phyloP scores from a whole-genome alignment of 306 rosid genomes.

The Sicyos baderoa region DNA sequence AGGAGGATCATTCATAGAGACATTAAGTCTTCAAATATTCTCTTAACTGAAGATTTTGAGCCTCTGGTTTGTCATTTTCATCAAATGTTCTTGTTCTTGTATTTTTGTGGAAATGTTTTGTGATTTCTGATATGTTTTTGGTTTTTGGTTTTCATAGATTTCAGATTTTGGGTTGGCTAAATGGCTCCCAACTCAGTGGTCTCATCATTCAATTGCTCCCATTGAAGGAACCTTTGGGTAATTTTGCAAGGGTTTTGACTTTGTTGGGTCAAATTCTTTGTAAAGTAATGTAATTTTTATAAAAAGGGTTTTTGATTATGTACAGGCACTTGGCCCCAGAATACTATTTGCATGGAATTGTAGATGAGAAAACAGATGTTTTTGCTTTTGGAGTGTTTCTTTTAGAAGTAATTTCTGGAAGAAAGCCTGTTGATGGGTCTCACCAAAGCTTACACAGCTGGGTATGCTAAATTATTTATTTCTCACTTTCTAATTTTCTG shows the following conservation, averaged over 20 bases:
- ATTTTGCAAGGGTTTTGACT: slow-evolving; percentile 1
- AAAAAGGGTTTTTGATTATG: neutral
- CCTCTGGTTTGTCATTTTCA: slow-evolving; percentile 44
- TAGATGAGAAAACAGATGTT: slow-evolving; percentile 97
- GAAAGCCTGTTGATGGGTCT: slow-evolving; percentile 83
- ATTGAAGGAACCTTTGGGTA: slow-evolving; percentile 88
- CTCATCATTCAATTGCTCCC: slow-evolving; percentile 94
- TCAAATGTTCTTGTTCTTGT: neutral
- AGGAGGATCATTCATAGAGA: slow-evolving; percentile 89
- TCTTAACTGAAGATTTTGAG: slow-evolving; percentile 62
- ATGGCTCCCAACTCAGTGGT: slow-evolving; percentile 97
- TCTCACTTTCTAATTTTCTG: neutral
- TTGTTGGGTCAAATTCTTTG: neutral
- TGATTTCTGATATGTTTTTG: neutral
- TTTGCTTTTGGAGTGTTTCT: slow-evolving; percentile 94
- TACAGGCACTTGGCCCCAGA: slow-evolving; percentile 93
- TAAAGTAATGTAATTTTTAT: neutral
- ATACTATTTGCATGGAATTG: slow-evolving; percentile 89
- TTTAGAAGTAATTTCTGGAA: slow-evolving; percentile 75
- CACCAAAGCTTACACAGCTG: slow-evolving; percentile 85
- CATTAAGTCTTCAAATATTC: slow-evolving; percentile 71
- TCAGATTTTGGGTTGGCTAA: slow-evolving; percentile 98
- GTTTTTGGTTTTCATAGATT: slow-evolving; percentile 37
- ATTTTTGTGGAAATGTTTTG: neutral
- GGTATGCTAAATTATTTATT: slow-evolving; percentile 36